Percentiles rank a stretch among this genome's conserved stretches.
These are phyloP conservation scores for Cicer pinnatifidum DNA, from an alignment of 306 rosid genomes.

Conservation along the genomic window DNA sequence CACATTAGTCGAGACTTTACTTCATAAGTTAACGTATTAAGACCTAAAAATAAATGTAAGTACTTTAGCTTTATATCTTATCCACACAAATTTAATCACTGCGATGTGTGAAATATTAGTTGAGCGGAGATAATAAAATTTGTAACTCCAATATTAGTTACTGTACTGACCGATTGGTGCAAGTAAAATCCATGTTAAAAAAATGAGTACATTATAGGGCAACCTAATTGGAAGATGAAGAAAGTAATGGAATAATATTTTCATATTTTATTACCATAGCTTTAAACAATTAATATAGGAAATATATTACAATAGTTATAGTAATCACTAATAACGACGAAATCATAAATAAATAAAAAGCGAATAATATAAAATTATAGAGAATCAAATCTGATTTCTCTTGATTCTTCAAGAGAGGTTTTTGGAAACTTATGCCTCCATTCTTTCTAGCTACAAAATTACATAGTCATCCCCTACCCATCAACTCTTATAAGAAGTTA, in stretches of 20 bases:
- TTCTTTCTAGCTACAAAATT: constrained; percentile 15
- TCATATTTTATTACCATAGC: too few species aligned
- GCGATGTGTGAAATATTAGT: not conserved
- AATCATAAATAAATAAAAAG: too few species aligned
- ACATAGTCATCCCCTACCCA: constrained; percentile 2
- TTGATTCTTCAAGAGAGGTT: not conserved
- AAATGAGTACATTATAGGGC: not conserved
- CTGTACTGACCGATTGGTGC: constrained; percentile 2
- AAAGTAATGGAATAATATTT: too few species aligned
- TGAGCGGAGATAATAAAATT: constrained; percentile 32
- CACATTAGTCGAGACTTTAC: constrained; percentile 7
- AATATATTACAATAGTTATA: too few species aligned
- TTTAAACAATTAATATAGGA: too few species aligned
- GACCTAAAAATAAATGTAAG: constrained; percentile 27
- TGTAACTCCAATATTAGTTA: constrained; percentile 1
- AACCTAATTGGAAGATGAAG: not conserved
- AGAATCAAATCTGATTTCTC: too few species aligned
- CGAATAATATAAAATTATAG: too few species aligned
- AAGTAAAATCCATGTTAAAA: not conserved
- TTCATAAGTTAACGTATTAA: constrained; percentile 11
- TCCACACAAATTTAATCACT: not conserved
- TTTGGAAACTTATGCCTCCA: constrained; percentile 26
- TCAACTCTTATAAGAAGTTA: constrained; percentile 11
- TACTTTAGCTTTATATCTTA: constrained; percentile 10
- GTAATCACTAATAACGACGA: too few species aligned